These are phyloP conservation scores for Emericellopsis terricola DNA, from an alignment of 495 filamentous ascomycete genomes.

Conservation along the genomic window DNA sequence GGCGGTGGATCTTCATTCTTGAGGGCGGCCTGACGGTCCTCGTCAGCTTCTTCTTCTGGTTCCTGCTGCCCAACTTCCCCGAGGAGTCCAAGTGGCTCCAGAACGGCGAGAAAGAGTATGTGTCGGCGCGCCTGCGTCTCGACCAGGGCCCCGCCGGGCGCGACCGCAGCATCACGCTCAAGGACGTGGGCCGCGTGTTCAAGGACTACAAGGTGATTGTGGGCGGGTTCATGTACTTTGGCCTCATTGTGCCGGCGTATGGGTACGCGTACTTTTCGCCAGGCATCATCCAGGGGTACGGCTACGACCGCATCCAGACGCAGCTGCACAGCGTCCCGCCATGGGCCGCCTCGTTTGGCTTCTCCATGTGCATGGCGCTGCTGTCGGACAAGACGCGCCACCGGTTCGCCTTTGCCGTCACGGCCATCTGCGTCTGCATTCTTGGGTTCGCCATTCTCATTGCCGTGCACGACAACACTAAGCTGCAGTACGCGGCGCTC, in stretches of 20 bases:
- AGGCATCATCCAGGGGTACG: conserved; percentile 51
- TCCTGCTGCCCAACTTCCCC: conserved; percentile 63
- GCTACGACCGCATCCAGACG: conserved; percentile 49
- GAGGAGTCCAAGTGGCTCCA: conserved; percentile 48
- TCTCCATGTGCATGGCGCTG: conserved; percentile 56
- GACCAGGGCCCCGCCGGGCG: conserved; percentile 57
- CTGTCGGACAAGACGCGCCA: conserved; percentile 50
- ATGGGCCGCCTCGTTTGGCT: conserved; percentile 60
- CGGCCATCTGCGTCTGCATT: conserved; percentile 45
- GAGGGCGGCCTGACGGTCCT: conserved; percentile 62
- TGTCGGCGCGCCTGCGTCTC: conserved; percentile 51
- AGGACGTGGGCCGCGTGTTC: conserved; percentile 53
- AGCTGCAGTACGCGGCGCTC: conserved; percentile 53
- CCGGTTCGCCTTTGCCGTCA: conserved; percentile 56
- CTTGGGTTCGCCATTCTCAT: conserved; percentile 58
- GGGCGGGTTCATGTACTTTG: conserved; percentile 81
- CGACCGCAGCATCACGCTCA: conserved; percentile 42
- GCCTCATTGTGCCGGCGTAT: conserved; percentile 77
- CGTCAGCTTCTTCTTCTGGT: conserved; percentile 58
- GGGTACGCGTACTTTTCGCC: conserved; percentile 53
- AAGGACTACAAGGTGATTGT: conserved; percentile 54
- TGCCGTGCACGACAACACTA: conserved; percentile 35
- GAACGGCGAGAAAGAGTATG: conserved; percentile 56
- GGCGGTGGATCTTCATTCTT: conserved; percentile 67
- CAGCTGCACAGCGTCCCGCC: conserved; percentile 75